Evolutionary conservation across 2,329 filamentous ascomycete genomes (phyloP).

Genomic region (Calonectria leucothoes): DNA sequence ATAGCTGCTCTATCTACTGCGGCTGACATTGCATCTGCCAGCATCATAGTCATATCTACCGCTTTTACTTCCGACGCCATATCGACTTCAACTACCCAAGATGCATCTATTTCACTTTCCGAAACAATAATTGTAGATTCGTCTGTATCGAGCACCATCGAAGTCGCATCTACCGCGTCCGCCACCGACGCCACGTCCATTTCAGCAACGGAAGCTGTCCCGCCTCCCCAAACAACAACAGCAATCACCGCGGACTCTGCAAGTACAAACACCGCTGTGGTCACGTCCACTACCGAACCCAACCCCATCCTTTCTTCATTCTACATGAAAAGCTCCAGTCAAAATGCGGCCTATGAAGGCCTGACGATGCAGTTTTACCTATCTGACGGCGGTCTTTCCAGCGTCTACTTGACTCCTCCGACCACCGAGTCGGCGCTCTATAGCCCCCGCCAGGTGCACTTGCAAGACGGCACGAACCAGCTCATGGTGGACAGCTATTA

Average conservation of each 20-base stretch:
- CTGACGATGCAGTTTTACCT: background rate
- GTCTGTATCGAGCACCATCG: too few relatives aligned
- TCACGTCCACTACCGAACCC: background rate
- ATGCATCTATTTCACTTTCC: too few relatives aligned
- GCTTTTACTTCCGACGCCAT: too few relatives aligned
- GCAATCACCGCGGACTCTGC: background rate
- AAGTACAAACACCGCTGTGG: background rate
- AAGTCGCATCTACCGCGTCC: background rate
- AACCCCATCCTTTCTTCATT: background rate
- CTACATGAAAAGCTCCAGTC: background rate
- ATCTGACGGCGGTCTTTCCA: fast-evolving
- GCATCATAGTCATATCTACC: too few relatives aligned
- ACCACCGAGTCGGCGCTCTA: background rate
- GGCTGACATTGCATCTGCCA: background rate
- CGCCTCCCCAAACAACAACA: background rate
- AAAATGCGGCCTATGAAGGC: background rate
- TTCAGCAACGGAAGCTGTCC: background rate
- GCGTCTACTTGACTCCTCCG: background rate
- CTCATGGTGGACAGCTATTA: background rate
- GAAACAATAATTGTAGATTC: too few relatives aligned
- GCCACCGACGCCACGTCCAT: background rate
- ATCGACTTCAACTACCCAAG: too few relatives aligned
- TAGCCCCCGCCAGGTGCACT: background rate
- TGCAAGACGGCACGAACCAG: background rate
- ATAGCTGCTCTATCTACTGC: background rate